Evolutionary conservation across 768 basidiomycete genomes (phyloP), one percentile per base, ranked within the genome.

Genomic region (Dacryopinax spathularia): DNA sequence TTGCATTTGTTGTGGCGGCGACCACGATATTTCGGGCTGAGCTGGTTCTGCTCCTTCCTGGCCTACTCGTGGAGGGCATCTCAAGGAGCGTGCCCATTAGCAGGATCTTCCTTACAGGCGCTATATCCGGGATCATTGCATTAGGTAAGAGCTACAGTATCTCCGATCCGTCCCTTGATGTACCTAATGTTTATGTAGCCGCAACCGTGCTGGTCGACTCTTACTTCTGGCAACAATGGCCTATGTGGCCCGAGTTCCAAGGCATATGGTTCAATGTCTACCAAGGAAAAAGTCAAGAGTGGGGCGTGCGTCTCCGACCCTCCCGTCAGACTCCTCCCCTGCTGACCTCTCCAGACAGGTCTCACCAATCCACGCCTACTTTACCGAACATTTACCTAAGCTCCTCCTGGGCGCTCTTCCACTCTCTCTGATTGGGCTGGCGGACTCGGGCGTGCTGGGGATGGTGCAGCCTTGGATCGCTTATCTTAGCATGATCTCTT

Each of bases 181-280:
- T 10, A 56, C 22, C 31, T 9, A 56, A 4, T 1, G 2, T 2
- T 5, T 39, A 12, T 0, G 2, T 67, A 90, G 90, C 74, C 1
- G 63, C 84, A 1, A 89, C 89, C 0, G 69, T 85, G 0, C 13
- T 70, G 0, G 77, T 95, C 31, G 96, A 99, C 72, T 89, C 90
- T 0, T 87, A 87, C 75, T 88, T 95, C 73, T 97, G 95, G 92
- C 70, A 79, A 62, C 75, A 74, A 67, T 80, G 76, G 68, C 78
- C 82, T 3, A 71, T 94, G 0, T 97, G 93, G 94, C 94, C 96
- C 0, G 96, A 98, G 71, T 76, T 89, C 16, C 78, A 82, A 1
- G 80, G 83, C 0, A 66, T 94, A 12, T 84, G 84, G 66, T 99
- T 91, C 77, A 99, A 98, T 70, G 82, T 97, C 27, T 75, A 86